Evolutionary conservation across 306 rosid genomes (phyloP).

Genomic region (Albizia julibrissin): DNA sequence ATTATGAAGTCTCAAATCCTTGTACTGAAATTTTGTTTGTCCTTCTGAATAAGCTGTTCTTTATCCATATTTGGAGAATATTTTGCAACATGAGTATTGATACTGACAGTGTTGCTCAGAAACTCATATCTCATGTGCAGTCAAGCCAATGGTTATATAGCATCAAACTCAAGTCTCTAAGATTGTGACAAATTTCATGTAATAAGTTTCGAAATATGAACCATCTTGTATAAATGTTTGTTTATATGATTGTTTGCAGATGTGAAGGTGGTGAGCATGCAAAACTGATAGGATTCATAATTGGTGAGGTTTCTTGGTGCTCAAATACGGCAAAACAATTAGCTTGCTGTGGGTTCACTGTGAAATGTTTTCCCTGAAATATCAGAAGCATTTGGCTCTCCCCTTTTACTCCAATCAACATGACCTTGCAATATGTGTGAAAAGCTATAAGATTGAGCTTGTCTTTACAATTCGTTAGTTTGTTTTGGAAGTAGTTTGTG

Average conservation of each 20-base stretch:
- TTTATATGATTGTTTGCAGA: neutral
- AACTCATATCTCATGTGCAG: neutral
- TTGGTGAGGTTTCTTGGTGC: neutral
- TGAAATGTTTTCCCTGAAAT: neutral
- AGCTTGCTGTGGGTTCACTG: constrained; percentile 1
- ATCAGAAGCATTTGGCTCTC: too few species aligned
- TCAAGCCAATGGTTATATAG: neutral
- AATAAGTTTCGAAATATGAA: neutral
- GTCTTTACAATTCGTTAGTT: neutral
- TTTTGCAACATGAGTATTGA: neutral
- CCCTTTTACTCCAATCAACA: too few species aligned
- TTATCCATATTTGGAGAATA: too few species aligned
- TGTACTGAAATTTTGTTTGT: neutral
- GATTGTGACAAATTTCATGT: neutral
- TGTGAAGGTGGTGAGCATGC: neutral
- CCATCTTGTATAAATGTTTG: neutral
- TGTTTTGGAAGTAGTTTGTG: neutral
- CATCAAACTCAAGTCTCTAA: neutral
- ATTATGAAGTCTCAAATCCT: neutral
- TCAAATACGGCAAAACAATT: neutral
- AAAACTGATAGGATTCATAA: neutral
- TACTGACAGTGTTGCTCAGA: neutral
- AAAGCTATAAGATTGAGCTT: neutral
- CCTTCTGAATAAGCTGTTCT: neutral
- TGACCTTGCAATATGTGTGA: neutral